Base-by-base conservation (phyloP, 495 filamentous ascomycete species). In the Penicillium samsonianum region DNA sequence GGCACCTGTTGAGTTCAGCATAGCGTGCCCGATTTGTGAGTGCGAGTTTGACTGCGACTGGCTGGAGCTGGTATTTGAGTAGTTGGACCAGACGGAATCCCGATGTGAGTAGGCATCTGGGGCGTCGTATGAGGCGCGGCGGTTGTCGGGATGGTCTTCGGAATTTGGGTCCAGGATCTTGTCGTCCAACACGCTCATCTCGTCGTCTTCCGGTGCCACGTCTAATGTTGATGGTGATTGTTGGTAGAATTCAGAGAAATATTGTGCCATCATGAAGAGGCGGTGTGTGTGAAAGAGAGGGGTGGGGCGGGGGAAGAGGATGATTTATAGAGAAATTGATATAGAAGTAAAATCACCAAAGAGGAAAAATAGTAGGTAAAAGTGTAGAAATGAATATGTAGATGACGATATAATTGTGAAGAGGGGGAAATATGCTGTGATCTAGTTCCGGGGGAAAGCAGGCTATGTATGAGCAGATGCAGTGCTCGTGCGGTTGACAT, bases 101-200 rank as follows among this genome's bases (percentile, higher is more conserved):
- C 88, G 86, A 75, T 88, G 86, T 52, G 88, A 87, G 72, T 88
- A 90, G 68, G 89, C 79, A 51, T 86, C 78, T 47, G 85, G 76
- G 35, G 78, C 71, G 59, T 86, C 86, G 73, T 91, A 90, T 50
- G 89, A 88, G 57, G 88, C 81, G 68, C 86, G 81, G 67, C 87
- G 82, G 76, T 73, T 76, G 61, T 79, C 74, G 67, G 88, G 86
- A 73, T 90, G 83, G 61, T 89, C 86, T 62, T 90, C 76, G 33
- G 85, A 83, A 16, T 83, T 67, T 79, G 82, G 61, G 70, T 92
- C 90, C 59, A 93, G 82, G 68, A 92, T 92, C 76, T 89, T 87
- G 43, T 93, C 89, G 74, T 95, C 90, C 61, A 95, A 77, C 71
- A 92, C 87, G 69, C 83, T 88, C 72, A 84, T 82, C 67, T 91